Evolutionary conservation across 1,139 yeast species (phyloP).

Genomic region (Suhomyces maxii): DNA sequence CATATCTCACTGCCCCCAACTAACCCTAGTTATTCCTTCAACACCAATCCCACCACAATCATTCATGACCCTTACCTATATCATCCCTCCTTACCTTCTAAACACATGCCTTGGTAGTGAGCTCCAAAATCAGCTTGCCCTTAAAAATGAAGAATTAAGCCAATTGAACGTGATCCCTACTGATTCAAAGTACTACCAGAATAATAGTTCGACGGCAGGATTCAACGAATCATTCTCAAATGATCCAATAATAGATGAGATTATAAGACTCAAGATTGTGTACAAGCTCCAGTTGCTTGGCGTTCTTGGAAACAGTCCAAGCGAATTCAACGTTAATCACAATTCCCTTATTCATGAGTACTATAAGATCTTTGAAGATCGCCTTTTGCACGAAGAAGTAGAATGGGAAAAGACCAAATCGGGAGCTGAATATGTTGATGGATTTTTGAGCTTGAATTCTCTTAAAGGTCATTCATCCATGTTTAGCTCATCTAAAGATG

Average conservation of each 20-base stretch:
- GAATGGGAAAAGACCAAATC: constrained; percentile 1
- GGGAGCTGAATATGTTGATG: constrained; percentile 1
- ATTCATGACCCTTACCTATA: constrained; percentile 20
- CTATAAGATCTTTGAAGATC: constrained; percentile 33
- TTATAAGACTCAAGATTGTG: constrained; percentile 36
- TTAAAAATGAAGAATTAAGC: constrained; percentile 28
- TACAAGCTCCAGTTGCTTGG: constrained; percentile 42
- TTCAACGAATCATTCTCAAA: constrained; percentile 25
- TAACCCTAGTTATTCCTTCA: not conserved
- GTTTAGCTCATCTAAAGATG: constrained; percentile 19
- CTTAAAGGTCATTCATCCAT: constrained; percentile 11
- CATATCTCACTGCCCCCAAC: not conserved
- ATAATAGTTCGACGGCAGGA: constrained; percentile 13
- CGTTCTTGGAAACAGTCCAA: constrained; percentile 38
- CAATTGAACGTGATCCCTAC: constrained; percentile 28
- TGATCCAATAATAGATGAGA: constrained; percentile 32
- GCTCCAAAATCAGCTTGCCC: constrained; percentile 27
- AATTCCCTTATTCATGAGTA: constrained; percentile 35
- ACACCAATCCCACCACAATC: not conserved
- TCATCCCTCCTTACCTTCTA: constrained; percentile 47
- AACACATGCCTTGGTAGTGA: constrained; percentile 39
- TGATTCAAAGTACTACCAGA: constrained; percentile 26
- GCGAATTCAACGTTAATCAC: constrained; percentile 22
- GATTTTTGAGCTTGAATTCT: not conserved
- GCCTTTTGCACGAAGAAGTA: constrained; percentile 20